A percentile compares a stretch with the other conserved stretches of the same genome.
phyloP scores from a whole-genome alignment of 495 filamentous ascomycete genomes.

The Aspergillus indologenus region DNA sequence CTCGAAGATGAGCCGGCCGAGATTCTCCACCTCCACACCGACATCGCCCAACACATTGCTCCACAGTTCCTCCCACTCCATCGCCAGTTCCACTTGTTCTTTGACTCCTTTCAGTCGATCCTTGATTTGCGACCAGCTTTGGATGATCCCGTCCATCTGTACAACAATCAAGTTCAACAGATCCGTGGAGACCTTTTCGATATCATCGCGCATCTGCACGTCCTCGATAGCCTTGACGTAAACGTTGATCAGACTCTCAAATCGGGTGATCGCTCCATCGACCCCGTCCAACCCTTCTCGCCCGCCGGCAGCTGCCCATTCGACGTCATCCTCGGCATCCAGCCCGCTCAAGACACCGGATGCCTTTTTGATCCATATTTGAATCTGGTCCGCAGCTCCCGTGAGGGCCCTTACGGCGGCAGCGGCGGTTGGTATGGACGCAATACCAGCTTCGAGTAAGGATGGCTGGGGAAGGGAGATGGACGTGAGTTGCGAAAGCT shows the following conservation, averaged over 20 bases:
- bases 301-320: slow-evolving; percentile 93
- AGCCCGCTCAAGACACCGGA: slow-evolving; percentile 79
- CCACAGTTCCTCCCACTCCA: slow-evolving; percentile 99
- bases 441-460: slow-evolving; percentile 74
- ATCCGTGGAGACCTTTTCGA: slow-evolving; percentile 61
- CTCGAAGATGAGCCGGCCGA: slow-evolving; percentile 82
- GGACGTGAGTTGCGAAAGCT: slow-evolving; percentile 82
- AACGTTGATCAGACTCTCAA: slow-evolving; percentile 81
- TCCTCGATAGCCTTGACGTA: slow-evolving; percentile 90
- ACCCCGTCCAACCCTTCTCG: slow-evolving; percentile 86
- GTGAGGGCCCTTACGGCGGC: slow-evolving; percentile 74
- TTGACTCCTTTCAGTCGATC: slow-evolving; percentile 72
- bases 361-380: slow-evolving; percentile 87
- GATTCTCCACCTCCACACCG: slow-evolving; percentile 79
- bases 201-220: slow-evolving; percentile 76
- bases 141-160: slow-evolving; percentile 82
- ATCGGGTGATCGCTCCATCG: slow-evolving; percentile 78
- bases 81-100: slow-evolving; percentile 87
- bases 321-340: slow-evolving; percentile 92
- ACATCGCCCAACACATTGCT: slow-evolving; percentile 91
- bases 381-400: slow-evolving; percentile 83
- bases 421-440: slow-evolving; percentile 75
- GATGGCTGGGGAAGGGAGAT: slow-evolving; percentile 80
- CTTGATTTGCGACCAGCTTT: slow-evolving; percentile 81
- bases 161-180: slow-evolving; percentile 68